Base-by-base conservation (phyloP, 73 alveolate genomes). In the Paramecium primaurelia region DNA sequence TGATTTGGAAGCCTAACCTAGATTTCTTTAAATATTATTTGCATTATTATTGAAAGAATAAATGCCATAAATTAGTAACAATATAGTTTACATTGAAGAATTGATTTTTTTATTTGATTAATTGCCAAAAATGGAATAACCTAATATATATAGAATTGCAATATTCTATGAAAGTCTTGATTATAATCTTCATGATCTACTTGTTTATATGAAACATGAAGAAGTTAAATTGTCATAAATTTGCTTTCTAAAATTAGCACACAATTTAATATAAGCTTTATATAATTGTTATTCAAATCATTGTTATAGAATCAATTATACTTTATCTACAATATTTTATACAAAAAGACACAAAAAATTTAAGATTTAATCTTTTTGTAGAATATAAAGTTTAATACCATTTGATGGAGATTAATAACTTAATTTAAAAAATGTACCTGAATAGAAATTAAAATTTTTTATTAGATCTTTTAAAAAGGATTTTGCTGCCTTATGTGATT, bases 1-100 rank as follows among this genome's bases (percentile, higher is more conserved):
- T 75, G 88, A 75, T 75, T 75, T 75, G n/a, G 88, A 75, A 75
- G 59, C 36, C 9, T 36, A 75, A 38, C 49, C 42, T 14, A 37
- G 58, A 40, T 75, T 75, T 75, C 36, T 37, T 22, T 37, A 30
- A 37, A 75, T 75, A 34, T 45, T 75, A 34, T 75, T 75, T 36
- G 34, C 42, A 7, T 6, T 75, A 16, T 12, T 75, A 22, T 75
- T 75, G 32, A 32, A 75, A 36, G 49, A 37, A 37, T 32, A 40
- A 75, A 0, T 32, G 1, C 58, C 88, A 37, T 37, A 75, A 75
- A 14, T 75, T 11, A 40, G 11, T 34, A 40, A 75, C 37, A 32
- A 20, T 14, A 8, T 75, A 1, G 88, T 75, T 14, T 75, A 22
- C 40, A 75, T 75, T 12, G 34, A 75, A 14, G 68, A 75, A 10